Evolutionary conservation across 352 stramenopile genomes (phyloP), one percentile per base, ranked within the genome.

Genomic region (Globisporangium barbulae): DNA sequence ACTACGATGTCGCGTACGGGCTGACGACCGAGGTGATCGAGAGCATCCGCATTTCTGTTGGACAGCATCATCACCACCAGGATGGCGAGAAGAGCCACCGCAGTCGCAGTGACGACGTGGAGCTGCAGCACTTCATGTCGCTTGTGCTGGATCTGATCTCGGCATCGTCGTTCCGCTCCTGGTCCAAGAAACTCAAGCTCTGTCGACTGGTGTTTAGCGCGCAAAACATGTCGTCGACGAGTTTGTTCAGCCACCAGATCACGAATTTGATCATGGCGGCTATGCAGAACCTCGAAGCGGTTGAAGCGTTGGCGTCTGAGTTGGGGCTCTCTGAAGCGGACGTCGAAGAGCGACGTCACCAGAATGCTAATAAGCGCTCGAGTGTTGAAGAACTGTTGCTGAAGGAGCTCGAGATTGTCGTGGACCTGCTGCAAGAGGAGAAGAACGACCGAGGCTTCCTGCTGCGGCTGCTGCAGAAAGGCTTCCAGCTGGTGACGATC

Each of bases 81-180:
- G 31, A 33, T 5, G 22, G 4, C 8, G 53, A 67, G n/a, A 30
- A 28, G 9, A 39, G 13, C 12, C 49, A 61, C 19, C 58, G 13
- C 8, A 3, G 49, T 25, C 41, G 53, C 7, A 22, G 17, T 1
- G 63, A 76, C 28, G 61, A 69, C 6, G 60, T 79, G 2, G 75
- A 70, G 22, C 65, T 87, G 30, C 41, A 74, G n/a, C 67, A 83
- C 37, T 52, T 92, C 31, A 53, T 89, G 19, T 90, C 84, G 15
- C 63, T 93, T 4, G 77, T 89, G 33, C 60, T 93, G 10, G 84
- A 93, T 52, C 64, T 91, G 33, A 72, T 89, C 5, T 89, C 78
- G 22, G 71, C 79, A 5, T 78, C 81, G 42, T 83, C 80, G 1
- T 91, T 91, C 59, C 49, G 61, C 5, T 89, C 76, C 5, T 91